A percentile compares a stretch with the other conserved stretches of the same genome.
Conservation (phyloP, 2,329 filamentous ascomycete genomes). For the Macroventuria anomochaeta region DNA sequence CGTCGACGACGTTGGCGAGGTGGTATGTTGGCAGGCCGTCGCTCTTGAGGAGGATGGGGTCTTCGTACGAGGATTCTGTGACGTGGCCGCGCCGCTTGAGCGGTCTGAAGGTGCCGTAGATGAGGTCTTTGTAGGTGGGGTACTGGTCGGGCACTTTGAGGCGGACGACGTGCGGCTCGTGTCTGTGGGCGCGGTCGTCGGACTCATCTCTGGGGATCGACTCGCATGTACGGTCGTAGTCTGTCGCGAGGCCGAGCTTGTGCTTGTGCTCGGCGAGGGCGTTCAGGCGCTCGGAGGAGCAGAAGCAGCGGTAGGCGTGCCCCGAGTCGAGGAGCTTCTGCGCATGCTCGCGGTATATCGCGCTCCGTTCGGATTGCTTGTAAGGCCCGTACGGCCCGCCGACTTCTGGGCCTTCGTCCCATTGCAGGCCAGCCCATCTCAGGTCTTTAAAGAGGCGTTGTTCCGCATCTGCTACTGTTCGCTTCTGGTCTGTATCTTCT, state of each 20-base stretch:
- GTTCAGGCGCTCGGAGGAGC: conserved; percentile 73
- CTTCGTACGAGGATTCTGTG: conserved; percentile 65
- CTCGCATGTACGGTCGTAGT: conserved; percentile 77
- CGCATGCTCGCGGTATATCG: conserved; percentile 74
- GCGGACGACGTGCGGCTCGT: conserved; percentile 78
- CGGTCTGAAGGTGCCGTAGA: conserved; percentile 67
- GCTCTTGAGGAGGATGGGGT: conserved; percentile 88
- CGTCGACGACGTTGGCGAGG: conserved; percentile 95
- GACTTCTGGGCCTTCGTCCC: conserved; percentile 90
- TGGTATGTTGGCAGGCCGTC: conserved; percentile 96
- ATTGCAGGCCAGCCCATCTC: conserved; percentile 84
- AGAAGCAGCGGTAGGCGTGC: conserved; percentile 93
- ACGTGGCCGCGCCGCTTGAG: conserved; percentile 48
- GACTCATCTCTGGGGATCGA: conserved; percentile 71
- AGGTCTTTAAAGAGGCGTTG: conserved; percentile 78
- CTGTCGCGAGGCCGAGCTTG: conserved; percentile 62
- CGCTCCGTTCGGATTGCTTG: conserved; percentile 84
- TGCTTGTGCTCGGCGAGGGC: conserved; percentile 69
- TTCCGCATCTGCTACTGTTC: conserved; percentile 82
- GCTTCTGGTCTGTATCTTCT: conserved; percentile 93
- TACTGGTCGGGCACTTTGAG: conserved; percentile 70
- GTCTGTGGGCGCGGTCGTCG: conserved; percentile 69
- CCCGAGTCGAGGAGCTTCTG: conserved; percentile 71
- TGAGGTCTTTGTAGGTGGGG: conserved; percentile 74
- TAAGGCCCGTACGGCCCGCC: conserved; percentile 83